Conservation (phyloP, 495 filamentous ascomycete species). For the Zalerion maritima region DNA sequence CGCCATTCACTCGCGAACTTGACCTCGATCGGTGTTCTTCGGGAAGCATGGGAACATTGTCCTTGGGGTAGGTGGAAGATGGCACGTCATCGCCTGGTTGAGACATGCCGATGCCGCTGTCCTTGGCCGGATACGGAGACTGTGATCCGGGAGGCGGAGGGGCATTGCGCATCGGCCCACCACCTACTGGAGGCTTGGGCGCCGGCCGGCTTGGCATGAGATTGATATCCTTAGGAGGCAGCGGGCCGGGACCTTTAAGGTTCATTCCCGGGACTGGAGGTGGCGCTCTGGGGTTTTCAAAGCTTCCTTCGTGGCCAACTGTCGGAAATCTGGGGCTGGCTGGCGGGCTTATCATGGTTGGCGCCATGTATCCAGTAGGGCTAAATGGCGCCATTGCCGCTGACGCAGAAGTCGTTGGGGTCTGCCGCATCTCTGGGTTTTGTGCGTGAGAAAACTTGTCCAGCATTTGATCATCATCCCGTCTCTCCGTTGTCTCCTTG, state of each 20-base stretch:
- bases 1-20: slow-evolving; percentile 35
- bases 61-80: slow-evolving; percentile 29
- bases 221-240: slow-evolving; percentile 34
- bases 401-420: slow-evolving; percentile 25
- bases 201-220: slow-evolving; percentile 51
- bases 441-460: slow-evolving; percentile 88
- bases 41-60: slow-evolving; percentile 34
- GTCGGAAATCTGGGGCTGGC: slow-evolving; percentile 85
- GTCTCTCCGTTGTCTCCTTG: slow-evolving; percentile 75
- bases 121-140: slow-evolving; percentile 31
- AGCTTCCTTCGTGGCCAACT: slow-evolving; percentile 74
- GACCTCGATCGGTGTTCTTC: slow-evolving; percentile 40
- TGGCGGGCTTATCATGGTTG: slow-evolving; percentile 63
- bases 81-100: slow-evolving; percentile 36
- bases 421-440: slow-evolving; percentile 38
- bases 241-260: slow-evolving; percentile 28
- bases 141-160: slow-evolving; percentile 28
- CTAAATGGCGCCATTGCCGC: slow-evolving; percentile 27
- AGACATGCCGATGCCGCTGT: slow-evolving; percentile 39
- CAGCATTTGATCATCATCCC: slow-evolving; percentile 72
- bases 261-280: slow-evolving; percentile 77
- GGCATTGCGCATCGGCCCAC: slow-evolving; percentile 26
- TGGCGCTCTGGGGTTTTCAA: slow-evolving; percentile 89
- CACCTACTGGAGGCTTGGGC: slow-evolving; percentile 45
- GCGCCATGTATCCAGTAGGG: slow-evolving; percentile 34